Percentiles rank a stretch among this genome's conserved stretches.
Evolutionary conservation across 345 rosid species (phyloP).

Genomic region (Anacardium occidentale): DNA sequence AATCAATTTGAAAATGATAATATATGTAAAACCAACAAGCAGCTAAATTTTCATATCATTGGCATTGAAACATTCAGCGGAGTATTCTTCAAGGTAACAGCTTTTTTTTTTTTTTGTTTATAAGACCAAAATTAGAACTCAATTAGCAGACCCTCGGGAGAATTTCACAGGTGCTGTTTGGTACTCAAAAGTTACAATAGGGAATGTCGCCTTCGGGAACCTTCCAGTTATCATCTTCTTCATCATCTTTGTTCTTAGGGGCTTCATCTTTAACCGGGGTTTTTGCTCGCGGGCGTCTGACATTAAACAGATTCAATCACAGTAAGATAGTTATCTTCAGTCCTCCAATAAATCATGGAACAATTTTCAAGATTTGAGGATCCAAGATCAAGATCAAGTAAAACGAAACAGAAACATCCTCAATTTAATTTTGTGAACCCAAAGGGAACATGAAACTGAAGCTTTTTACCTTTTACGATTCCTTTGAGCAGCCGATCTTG

Average conservation of each 20-base stretch:
- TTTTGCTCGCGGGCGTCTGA: slow-evolving; percentile 33
- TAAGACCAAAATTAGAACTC: background rate
- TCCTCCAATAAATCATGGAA: background rate
- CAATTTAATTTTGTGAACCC: no score
- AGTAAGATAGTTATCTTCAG: background rate
- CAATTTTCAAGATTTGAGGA: no score
- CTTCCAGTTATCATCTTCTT: slow-evolving; percentile 47
- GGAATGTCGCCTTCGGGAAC: slow-evolving; percentile 42
- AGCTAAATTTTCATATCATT: no score
- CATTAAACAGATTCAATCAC: background rate
- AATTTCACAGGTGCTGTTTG: background rate
- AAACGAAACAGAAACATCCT: no score
- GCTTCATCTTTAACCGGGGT: slow-evolving; percentile 16
- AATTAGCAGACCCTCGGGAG: no score
- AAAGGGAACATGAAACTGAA: background rate
- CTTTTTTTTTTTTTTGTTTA: no score
- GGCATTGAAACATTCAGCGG: background rate
- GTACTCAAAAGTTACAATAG: slow-evolving; percentile 13
- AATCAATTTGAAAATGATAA: background rate
- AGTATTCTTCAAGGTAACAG: background rate
- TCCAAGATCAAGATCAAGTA: no score
- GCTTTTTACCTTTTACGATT: slow-evolving; percentile 24
- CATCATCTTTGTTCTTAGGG: slow-evolving; percentile 18
- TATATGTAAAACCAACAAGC: background rate
- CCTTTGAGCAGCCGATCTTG: slow-evolving; percentile 30